Evolutionary conservation across 1,284 basidiomycete species (phyloP), one percentile per base, ranked within the genome.

Genomic region (Marasmius sp.): DNA sequence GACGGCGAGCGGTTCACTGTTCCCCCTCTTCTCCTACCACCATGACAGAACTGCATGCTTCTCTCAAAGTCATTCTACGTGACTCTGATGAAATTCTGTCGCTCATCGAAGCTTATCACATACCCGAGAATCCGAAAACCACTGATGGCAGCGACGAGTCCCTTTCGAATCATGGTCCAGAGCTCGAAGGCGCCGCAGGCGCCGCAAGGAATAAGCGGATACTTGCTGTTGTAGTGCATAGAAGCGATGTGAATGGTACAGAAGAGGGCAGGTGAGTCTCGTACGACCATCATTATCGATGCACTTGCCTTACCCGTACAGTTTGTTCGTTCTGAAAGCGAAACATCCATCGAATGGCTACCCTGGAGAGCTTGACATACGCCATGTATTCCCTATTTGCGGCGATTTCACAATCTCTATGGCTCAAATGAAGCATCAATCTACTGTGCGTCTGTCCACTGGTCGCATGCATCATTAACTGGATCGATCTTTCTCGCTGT

Each of bases 371-470:
- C 68, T 80, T 38, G 76, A 79, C 36, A 71, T 85, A 10, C 76
- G 85, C 59, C 79, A 76, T 60, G 75, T 81, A 2, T 79, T 82
- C 51, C 84, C 85, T 3, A 79, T 88, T 27, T 74, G 79, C 60
- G 77, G 74, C 12, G 74, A 76, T n/a, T 85, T 88, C 64, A 76
- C 79, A 6, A 79, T 87, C 53, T 69, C 75, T 5, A 83, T 86
- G 74, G 79, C 84, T 4, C 85, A 87, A 65, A 75, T 79, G 54
- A 76, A 69, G 38, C 71, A 72, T 9, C 67, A 65, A 39, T 73
- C 75, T 0, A 57, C 72, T 33, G 72, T 72, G 12, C 56, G 60
- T 43, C 58, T 65, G 16, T 20, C 57, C 37, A 27, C 53, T 63
- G 52, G 11, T 54, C 52, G n/a, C 52, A 54, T 38, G 36, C 36